Evolutionary conservation across 257 asterid species (phyloP), one percentile per base, ranked within the genome.

Genomic region (Coffea canephora): DNA sequence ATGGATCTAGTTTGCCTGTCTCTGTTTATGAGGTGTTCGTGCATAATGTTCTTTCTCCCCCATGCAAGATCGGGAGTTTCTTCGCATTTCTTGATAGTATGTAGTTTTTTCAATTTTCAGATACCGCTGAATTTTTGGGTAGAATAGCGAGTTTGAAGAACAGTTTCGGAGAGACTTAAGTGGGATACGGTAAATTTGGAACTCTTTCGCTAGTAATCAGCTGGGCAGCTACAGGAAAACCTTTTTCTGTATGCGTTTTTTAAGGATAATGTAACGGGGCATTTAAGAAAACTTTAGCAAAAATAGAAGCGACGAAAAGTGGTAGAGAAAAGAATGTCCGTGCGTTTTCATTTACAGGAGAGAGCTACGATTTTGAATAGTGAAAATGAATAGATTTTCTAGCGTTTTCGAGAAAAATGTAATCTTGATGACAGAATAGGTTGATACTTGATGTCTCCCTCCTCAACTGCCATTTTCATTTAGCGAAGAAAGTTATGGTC

Each of bases 61-160:
- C 52, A 77, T 77, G 84, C 81, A 82, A 77, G 73, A 71, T 77
- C 71, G 76, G 54, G 27, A 46, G 34, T 65, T 65, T 12, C 18
- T 31, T 14, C 18, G 4, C 43, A 13, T 27, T 31, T 31, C 21
- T 64, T 64, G 27, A 9, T 64, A 25, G 36, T 52, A 14, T 11
- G 8, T 21, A 48, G 10, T 25, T 27, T 65, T 65, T 65, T 65
- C 3, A 27, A 27, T 25, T 65, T 0, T 12, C 4, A 5, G 1
- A 12, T 27, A 13, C 8, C 13, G 3, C 12, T 27, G 43, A 27
- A 12, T 54, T 41, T 34, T 79, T 8, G 46, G 50, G n/a, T 49
- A 4, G 15, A 8, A 70, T 41, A 7, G 71, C 16, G 54, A 39
- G 57, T 41, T 70, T 57, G 43, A 13, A 41, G 46, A 11, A 21